Conservation (phyloP, 2,329 filamentous ascomycete genomes). For the Xylariaceae sp. region DNA sequence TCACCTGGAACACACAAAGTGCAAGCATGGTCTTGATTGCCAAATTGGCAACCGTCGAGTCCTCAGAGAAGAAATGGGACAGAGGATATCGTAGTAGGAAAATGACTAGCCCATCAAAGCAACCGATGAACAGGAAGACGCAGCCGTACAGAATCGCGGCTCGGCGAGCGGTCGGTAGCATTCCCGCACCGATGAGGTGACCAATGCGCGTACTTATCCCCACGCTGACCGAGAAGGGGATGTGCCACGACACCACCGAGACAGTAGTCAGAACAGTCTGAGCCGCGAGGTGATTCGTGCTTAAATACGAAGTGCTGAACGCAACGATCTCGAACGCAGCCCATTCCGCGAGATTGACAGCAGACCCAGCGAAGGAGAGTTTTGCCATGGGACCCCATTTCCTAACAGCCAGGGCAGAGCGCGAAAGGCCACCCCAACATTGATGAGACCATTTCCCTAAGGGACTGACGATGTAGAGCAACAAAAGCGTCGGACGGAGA, state of each 20-base stretch:
- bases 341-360: slow-evolving; percentile 41
- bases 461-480: slow-evolving; percentile 41
- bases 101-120: slow-evolving; percentile 32
- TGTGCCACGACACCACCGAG: slow-evolving; percentile 39
- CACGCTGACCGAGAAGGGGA: slow-evolving; percentile 40
- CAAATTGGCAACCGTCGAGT: slow-evolving; percentile 27
- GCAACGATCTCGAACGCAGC: slow-evolving; percentile 41
- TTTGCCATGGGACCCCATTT: slow-evolving; percentile 40
- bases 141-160: slow-evolving; percentile 30
- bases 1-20: slow-evolving; percentile 32
- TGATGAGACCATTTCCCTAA: slow-evolving; percentile 35
- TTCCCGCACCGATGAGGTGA: slow-evolving; percentile 38
- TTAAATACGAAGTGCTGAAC: slow-evolving; percentile 42
- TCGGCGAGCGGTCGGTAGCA: slow-evolving; percentile 29
- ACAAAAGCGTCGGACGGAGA: slow-evolving; percentile 43
- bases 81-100: slow-evolving; percentile 30
- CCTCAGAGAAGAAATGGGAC: slow-evolving; percentile 31
- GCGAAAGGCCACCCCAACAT: slow-evolving; percentile 44
- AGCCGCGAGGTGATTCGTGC: slow-evolving; percentile 39
- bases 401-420: slow-evolving; percentile 24
- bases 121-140: slow-evolving; percentile 31
- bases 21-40: slow-evolving; percentile 30
- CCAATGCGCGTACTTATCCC: slow-evolving; percentile 40
- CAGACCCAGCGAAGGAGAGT: slow-evolving; percentile 36
- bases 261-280: slow-evolving; percentile 40